Evolutionary conservation across 1,139 yeast genomes (phyloP).

Genomic region (Yamadazyma epiphylla): DNA sequence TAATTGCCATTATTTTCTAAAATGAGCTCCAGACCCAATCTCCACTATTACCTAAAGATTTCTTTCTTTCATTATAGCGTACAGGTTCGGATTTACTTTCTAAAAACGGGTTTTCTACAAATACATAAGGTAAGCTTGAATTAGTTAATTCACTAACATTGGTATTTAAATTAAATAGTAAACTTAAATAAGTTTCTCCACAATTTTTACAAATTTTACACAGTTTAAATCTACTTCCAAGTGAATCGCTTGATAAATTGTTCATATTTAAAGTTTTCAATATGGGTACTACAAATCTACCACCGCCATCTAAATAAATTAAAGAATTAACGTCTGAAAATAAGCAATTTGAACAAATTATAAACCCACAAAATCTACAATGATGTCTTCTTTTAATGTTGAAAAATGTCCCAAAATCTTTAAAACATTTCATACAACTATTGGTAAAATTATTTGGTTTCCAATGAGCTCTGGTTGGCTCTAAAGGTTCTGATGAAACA

Average conservation of each 20-base stretch:
- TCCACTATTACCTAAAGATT: constrained; percentile 12
- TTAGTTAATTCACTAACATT: background rate
- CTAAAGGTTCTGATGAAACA: constrained; percentile 12
- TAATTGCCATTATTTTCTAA: constrained; percentile 10
- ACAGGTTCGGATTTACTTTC: constrained; percentile 6
- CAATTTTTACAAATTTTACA: constrained; percentile 39
- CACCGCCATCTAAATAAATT: constrained; percentile 29
- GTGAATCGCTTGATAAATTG: constrained; percentile 4
- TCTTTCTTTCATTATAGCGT: constrained; percentile 6
- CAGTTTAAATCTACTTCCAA: constrained; percentile 18
- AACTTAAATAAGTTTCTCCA: constrained; percentile 27
- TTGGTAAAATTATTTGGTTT: constrained; percentile 33
- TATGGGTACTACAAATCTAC: constrained; percentile 37
- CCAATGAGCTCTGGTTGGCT: constrained; percentile 44
- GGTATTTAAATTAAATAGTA: constrained; percentile 25
- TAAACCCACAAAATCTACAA: constrained; percentile 42
- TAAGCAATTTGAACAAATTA: constrained; percentile 36
- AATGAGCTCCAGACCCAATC: constrained; percentile 51
- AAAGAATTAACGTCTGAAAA: constrained; percentile 14
- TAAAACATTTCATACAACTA: constrained; percentile 42
- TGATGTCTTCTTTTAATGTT: constrained; percentile 36
- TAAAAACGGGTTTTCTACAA: constrained; percentile 38
- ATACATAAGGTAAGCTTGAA: constrained; percentile 23
- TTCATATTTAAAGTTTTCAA: constrained; percentile 17
- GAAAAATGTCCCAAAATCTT: constrained; percentile 30